These are phyloP conservation scores for Phytopythium sindhum DNA, from an alignment of 352 stramenopile species.

Conservation along the genomic window DNA sequence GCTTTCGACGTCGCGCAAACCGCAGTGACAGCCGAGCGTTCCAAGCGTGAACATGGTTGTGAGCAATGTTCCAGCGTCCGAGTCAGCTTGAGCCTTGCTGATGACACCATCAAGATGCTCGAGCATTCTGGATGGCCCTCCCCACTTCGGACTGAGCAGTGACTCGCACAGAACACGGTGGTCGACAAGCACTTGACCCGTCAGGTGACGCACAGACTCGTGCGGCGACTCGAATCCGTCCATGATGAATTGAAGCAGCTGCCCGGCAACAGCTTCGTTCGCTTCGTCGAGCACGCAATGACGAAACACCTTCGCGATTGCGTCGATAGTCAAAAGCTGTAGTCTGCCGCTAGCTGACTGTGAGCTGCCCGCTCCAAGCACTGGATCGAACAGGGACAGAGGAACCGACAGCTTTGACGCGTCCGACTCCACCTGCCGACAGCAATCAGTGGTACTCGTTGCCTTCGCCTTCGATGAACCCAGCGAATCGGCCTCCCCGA, in stretches of 20 bases:
- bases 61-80: constrained; percentile 17
- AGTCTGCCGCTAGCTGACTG: constrained; percentile 8
- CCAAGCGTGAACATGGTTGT: constrained; percentile 29
- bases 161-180: neutral
- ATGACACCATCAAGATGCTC: constrained; percentile 33
- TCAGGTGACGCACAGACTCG: neutral
- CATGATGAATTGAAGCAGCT: constrained; percentile 32
- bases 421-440: neutral
- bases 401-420: constrained; percentile 22
- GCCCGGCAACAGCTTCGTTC: constrained; percentile 17
- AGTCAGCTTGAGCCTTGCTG: constrained; percentile 27
- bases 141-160: neutral
- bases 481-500: neutral
- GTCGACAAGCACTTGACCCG: neutral
- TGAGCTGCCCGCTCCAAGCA: neutral
- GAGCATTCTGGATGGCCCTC: constrained; percentile 7
- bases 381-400: constrained; percentile 25
- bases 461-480: neutral
- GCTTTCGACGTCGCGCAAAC: constrained; percentile 23
- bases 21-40: constrained; percentile 39
- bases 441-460: neutral
- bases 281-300: constrained; percentile 37
- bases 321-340: constrained; percentile 18
- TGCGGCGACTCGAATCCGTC: constrained; percentile 15
- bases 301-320: constrained; percentile 33